Conservation (phyloP, 2,329 filamentous ascomycete species). For the Cladorrhinum sp. region DNA sequence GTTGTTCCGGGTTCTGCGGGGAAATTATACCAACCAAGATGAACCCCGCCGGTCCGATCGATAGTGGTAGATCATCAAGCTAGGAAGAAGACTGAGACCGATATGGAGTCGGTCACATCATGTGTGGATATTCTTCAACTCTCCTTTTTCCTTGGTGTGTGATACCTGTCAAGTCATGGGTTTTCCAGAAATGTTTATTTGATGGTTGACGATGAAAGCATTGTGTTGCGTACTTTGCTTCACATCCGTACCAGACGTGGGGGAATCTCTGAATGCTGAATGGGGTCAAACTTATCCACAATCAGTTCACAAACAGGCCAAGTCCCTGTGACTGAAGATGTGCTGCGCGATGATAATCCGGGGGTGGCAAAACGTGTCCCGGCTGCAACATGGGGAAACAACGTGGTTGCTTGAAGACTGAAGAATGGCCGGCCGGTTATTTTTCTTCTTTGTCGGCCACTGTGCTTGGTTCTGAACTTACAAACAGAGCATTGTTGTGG, state of each 20-base stretch:
- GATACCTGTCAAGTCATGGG: neutral
- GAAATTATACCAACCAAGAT: neutral
- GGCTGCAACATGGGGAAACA: neutral
- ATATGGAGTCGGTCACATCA: neutral
- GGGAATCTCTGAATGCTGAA: neutral
- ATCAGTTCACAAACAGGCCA: neutral
- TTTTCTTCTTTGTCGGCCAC: too few relatives aligned
- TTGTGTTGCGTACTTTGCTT: neutral
- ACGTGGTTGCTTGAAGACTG: neutral
- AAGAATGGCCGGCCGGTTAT: neutral
- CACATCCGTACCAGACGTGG: neutral
- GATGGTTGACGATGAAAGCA: neutral
- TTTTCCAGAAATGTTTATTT: neutral
- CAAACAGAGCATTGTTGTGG: too few relatives aligned
- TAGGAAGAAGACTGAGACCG: neutral
- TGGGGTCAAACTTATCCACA: too few relatives aligned
- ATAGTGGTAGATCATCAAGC: neutral
- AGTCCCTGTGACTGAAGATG: neutral
- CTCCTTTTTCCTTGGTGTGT: neutral
- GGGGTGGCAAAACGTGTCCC: constrained; percentile 6
- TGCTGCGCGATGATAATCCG: constrained; percentile 5
- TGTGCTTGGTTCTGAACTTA: too few relatives aligned
- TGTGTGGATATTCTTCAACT: neutral
- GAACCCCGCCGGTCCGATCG: neutral
- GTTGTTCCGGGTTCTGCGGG: neutral